phyloP scores from a whole-genome alignment of 345 rosid genomes.

The Linum trigynum region DNA sequence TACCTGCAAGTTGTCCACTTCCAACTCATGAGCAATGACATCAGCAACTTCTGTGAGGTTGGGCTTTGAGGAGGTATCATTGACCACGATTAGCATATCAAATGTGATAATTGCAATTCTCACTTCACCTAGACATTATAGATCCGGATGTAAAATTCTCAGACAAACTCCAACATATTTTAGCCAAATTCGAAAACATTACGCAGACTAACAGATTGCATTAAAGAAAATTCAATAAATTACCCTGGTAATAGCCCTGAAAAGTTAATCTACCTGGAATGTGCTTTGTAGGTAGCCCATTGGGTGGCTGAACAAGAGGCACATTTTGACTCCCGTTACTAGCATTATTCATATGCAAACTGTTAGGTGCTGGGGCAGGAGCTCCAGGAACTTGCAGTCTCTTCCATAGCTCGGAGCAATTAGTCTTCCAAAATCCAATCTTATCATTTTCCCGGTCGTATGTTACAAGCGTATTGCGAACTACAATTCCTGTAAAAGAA shows the following conservation, averaged over 20 bases:
- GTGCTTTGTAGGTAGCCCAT: slow-evolving; percentile 22
- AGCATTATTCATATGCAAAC: slow-evolving; percentile 6
- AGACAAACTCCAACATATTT: not conserved
- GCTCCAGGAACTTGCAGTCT: slow-evolving; percentile 31
- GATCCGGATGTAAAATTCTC: not conserved
- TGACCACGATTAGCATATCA: slow-evolving; percentile 21
- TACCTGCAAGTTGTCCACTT: slow-evolving; percentile 20
- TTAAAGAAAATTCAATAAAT: too few relatives aligned
- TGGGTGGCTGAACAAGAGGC: slow-evolving; percentile 37
- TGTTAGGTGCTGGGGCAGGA: slow-evolving; percentile 35
- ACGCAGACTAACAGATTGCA: not conserved
- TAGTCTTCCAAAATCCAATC: slow-evolving; percentile 76
- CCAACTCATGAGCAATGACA: slow-evolving; percentile 20
- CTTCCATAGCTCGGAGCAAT: slow-evolving; percentile 67
- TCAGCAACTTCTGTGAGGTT: slow-evolving; percentile 20
- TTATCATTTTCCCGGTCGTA: slow-evolving; percentile 64
- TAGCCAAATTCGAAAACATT: not conserved
- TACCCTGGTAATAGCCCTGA: not conserved
- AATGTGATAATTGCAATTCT: slow-evolving; percentile 21
- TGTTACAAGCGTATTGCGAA: slow-evolving; percentile 66
- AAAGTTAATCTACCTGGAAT: slow-evolving; percentile 38
- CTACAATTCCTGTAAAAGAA: slow-evolving; percentile 59
- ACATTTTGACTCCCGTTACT: slow-evolving; percentile 22
- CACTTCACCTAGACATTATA: slow-evolving; percentile 13
- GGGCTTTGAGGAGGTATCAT: slow-evolving; percentile 15